Conservation (phyloP, 1,284 basidiomycete genomes). For the Takashimella tepidaria region DNA sequence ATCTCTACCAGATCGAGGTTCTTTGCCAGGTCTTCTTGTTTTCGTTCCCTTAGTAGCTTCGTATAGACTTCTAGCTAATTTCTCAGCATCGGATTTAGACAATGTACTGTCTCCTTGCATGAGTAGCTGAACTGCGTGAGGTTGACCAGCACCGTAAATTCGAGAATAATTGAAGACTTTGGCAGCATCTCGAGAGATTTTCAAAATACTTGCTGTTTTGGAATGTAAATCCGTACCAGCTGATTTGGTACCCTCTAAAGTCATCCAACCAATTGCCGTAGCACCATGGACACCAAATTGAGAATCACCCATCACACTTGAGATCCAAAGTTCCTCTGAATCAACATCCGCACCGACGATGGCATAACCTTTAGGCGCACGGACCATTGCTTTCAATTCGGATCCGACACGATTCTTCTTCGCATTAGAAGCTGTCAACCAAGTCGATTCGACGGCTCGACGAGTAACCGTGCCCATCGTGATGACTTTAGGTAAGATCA, state of each 20-base stretch:
- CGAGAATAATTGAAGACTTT: constrained; percentile 99
- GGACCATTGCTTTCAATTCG: constrained; percentile 96
- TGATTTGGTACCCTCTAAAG: constrained; percentile 94
- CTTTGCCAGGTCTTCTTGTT: constrained; percentile 54
- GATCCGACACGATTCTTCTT: constrained; percentile 96
- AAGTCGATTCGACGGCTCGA: constrained; percentile 95
- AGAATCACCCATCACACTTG: constrained; percentile 96
- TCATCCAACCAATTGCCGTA: constrained; percentile 99
- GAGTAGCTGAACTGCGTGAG: constrained; percentile 83
- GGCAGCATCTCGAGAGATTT: constrained; percentile 89
- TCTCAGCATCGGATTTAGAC: constrained; percentile 70
- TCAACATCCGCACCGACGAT: constrained; percentile 99
- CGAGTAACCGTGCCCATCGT: constrained; percentile 98
- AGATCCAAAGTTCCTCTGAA: constrained; percentile 99
- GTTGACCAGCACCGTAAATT: constrained; percentile 96
- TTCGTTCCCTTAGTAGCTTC: constrained; percentile 90
- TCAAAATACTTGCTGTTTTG: constrained; percentile 89
- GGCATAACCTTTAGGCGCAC: constrained; percentile 84
- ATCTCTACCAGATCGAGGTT: constrained; percentile 18
- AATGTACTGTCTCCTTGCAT: constrained; percentile 81
- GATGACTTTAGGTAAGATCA: constrained; percentile 93
- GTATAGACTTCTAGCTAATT: constrained; percentile 80
- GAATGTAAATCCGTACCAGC: constrained; percentile 95
- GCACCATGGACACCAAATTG: constrained; percentile 97
- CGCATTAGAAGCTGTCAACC: constrained; percentile 97